Base-by-base conservation (phyloP, 1,284 basidiomycete genomes). In the Stereum hirsutum region DNA sequence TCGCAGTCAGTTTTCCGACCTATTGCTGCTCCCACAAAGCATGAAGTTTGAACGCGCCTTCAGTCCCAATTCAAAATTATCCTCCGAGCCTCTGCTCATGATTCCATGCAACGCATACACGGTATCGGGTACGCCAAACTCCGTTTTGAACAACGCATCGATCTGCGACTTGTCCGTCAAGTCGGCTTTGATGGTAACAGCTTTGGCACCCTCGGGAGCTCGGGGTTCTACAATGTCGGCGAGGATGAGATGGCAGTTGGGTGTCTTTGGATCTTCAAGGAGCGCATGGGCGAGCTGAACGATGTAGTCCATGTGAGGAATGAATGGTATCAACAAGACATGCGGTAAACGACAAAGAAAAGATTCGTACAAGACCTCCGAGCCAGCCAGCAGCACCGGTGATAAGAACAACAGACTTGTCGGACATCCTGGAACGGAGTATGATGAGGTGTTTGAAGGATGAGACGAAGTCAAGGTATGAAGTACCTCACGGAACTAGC, bases 61-160 rank as follows among this genome's bases (percentile, higher is more conserved):
- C 49, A 77, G 63, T 5, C 76, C 78, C 3, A 79, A 58, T 34
- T 76, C 73, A 53, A 81, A 81, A 54, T 79, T 69, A 46, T 75
- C 73, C 56, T 83, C 80, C 14, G 75, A 70, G 15, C 76, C 77
- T 19, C 78, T 73, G n/a, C 75, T 79, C 80, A 81, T 81, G 57
- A 79, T 76, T 1, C 78, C 78, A 52, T 80, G 76, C 45, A 78
- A 62, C 51, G 74, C 77, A 56, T 79, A 81, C 27, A 81, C 56
- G 5, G 64, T 64, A 45, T 69, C 66, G 0, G 69, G 69, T 6
- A 66, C 47, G 12, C 69, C 70, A 37, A 65, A 57, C 19, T 57
- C 45, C 6, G 66, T 69, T 15, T 58, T 52, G 51, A 74, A 70
- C 2, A 71, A 52, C 0, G 44, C 50, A 26, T 70, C 59, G 30